These are phyloP conservation scores for Echeveria elegans DNA, from an alignment of 164 flowering plant species.

Conservation along the genomic window DNA sequence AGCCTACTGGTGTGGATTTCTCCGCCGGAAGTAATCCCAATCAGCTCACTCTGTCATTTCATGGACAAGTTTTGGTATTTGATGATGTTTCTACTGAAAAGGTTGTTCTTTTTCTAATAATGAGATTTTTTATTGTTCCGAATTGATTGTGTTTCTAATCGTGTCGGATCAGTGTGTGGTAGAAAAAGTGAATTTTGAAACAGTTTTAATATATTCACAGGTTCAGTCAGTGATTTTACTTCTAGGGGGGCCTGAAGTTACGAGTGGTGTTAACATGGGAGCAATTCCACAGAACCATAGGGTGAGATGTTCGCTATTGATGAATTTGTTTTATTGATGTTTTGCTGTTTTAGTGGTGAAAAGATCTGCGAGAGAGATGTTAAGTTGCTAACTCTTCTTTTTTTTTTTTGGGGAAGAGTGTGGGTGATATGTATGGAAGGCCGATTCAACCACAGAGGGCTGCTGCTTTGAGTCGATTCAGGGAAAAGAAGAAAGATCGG, in stretches of 20 bases:
- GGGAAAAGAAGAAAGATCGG: constrained; percentile 63
- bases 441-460: constrained; percentile 47
- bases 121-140: background rate
- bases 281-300: constrained; percentile 26
- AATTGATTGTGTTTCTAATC: background rate
- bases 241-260: constrained; percentile 62
- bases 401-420: constrained; percentile 19
- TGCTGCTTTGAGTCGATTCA: constrained; percentile 54
- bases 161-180: background rate
- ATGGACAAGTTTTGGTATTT: constrained; percentile 58
- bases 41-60: constrained; percentile 49
- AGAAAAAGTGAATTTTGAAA: background rate
- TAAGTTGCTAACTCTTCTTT: background rate
- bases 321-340: too few relatives aligned
- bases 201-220: constrained; percentile 20
- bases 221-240: constrained; percentile 64
- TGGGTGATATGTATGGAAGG: constrained; percentile 23
- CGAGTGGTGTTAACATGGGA: constrained; percentile 29
- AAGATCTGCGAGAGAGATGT: background rate
- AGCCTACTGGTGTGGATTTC: constrained; percentile 13
- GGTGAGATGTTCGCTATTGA: constrained; percentile 17
- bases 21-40: constrained; percentile 16
- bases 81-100: constrained; percentile 61
- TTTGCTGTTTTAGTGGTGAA: background rate
- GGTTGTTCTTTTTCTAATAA: constrained; percentile 16